phyloP scores from a whole-genome alignment of 768 basidiomycete species.

The Lactifluus piperatus region DNA sequence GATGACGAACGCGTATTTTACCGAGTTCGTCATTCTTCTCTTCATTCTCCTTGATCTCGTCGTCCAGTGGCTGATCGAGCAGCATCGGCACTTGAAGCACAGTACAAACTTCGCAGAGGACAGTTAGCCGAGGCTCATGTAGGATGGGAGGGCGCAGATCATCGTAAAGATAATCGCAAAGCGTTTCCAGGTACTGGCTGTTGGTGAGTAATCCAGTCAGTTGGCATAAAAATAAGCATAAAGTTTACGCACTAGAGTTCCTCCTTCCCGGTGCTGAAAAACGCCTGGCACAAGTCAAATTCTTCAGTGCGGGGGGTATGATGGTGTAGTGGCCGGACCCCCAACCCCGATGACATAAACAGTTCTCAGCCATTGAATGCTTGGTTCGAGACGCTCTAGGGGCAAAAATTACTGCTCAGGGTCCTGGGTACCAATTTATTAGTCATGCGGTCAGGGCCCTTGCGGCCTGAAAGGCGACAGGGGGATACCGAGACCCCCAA shows the following conservation, averaged over 20 bases:
- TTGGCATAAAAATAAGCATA: not conserved
- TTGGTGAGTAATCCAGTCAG: not conserved
- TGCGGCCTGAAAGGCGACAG: too few species aligned
- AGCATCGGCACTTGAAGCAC: constrained; percentile 48
- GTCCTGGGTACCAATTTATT: too few species aligned
- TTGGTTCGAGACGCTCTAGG: too few species aligned
- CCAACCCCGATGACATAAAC: too few species aligned
- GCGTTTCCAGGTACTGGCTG: constrained; percentile 81
- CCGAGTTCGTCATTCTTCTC: constrained; percentile 37
- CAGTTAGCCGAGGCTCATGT: constrained; percentile 81
- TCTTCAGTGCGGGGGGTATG: too few species aligned
- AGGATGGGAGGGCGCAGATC: constrained; percentile 42
- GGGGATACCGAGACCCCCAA: too few species aligned
- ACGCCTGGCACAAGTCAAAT: constrained; percentile 30
- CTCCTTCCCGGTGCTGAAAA: constrained; percentile 77
- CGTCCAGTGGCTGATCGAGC: constrained; percentile 54
- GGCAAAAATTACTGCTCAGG: too few species aligned
- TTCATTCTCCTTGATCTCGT: constrained; percentile 28
- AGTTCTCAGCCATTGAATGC: too few species aligned
- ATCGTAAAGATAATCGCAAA: constrained; percentile 89
- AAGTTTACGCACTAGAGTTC: constrained; percentile 47
- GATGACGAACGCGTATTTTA: constrained; percentile 65
- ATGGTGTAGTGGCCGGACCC: too few species aligned
- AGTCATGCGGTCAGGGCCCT: too few species aligned
- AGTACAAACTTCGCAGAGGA: constrained; percentile 32